phyloP scores from a whole-genome alignment of 2,329 filamentous ascomycete genomes.

The Thelonectria discophora region DNA sequence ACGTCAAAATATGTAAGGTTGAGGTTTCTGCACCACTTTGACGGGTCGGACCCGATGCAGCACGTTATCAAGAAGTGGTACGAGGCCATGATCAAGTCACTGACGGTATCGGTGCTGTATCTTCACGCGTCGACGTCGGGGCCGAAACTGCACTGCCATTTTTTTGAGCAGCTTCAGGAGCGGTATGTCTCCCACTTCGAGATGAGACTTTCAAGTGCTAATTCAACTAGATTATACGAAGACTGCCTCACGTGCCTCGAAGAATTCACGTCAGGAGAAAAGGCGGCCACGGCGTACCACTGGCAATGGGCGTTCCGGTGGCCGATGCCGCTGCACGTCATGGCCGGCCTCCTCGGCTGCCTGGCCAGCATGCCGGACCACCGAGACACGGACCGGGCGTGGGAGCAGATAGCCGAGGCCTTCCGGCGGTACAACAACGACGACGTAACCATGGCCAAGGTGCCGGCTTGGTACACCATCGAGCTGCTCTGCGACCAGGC shows the following conservation, averaged over 20 bases:
- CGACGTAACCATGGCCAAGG: conserved; percentile 27
- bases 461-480: conserved; percentile 28
- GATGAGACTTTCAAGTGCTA: neutral
- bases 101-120: conserved; percentile 28
- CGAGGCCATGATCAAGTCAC: conserved; percentile 25
- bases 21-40: conserved; percentile 30
- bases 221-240: conserved; percentile 24
- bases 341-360: conserved; percentile 24
- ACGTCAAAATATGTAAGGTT: conserved; percentile 23
- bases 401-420: conserved; percentile 27
- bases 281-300: conserved; percentile 21
- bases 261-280: conserved; percentile 27
- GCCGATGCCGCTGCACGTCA: conserved; percentile 31
- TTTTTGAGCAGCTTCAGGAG: conserved; percentile 26
- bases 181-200: conserved; percentile 9
- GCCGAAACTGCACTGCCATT: conserved; percentile 25
- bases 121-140: conserved; percentile 23
- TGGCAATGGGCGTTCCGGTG: conserved; percentile 33
- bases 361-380: conserved; percentile 26
- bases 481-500: conserved; percentile 30
- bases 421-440: conserved; percentile 33
- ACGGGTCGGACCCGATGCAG: conserved; percentile 29
- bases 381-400: conserved; percentile 28
- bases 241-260: conserved; percentile 31
- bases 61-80: conserved; percentile 25